A percentile compares a stretch with the other conserved stretches of the same genome.
Conservation (phyloP, 768 basidiomycete genomes). For the Suillus ampliporus region DNA sequence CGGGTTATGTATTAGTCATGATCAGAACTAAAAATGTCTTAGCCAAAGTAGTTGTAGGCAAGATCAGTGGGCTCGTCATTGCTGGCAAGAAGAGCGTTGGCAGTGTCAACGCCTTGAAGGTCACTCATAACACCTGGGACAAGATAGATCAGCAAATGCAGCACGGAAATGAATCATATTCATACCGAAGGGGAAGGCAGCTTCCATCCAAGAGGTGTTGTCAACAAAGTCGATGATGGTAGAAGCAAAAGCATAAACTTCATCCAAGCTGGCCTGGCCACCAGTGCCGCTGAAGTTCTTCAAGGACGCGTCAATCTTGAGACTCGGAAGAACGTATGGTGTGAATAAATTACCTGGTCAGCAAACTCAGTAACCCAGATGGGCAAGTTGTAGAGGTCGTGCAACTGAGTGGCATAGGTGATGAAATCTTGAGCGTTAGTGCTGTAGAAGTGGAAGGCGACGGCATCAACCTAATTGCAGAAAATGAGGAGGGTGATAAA, state of each 20-base stretch:
- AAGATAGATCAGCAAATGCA: slow-evolving; percentile 15
- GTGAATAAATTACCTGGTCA: slow-evolving; percentile 51
- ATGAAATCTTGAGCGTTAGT: slow-evolving; percentile 53
- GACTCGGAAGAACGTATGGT: not conserved
- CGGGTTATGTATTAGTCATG: not conserved
- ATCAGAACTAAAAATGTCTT: slow-evolving; percentile 4
- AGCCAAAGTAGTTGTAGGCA: slow-evolving; percentile 54
- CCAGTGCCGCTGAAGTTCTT: slow-evolving; percentile 60
- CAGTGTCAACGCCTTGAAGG: slow-evolving; percentile 59
- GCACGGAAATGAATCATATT: not conserved
- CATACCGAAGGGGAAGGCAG: slow-evolving; percentile 69
- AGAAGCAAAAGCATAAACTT: slow-evolving; percentile 56
- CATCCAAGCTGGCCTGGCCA: slow-evolving; percentile 42
- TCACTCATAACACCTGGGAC: slow-evolving; percentile 58
- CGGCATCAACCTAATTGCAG: slow-evolving; percentile 51
- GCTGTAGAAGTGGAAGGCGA: slow-evolving; percentile 77
- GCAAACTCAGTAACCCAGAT: slow-evolving; percentile 78
- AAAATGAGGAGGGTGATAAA: not conserved
- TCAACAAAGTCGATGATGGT: slow-evolving; percentile 53
- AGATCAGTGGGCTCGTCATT: slow-evolving; percentile 57
- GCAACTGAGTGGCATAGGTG: slow-evolving; percentile 52
- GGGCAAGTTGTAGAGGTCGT: slow-evolving; percentile 47
- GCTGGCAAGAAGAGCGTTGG: slow-evolving; percentile 55
- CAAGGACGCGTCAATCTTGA: slow-evolving; percentile 3
- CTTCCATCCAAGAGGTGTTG: slow-evolving; percentile 37